Evolutionary conservation across 2,329 filamentous ascomycete species (phyloP), one percentile per base, ranked within the genome.

Genomic region (Talaromyces sp.): DNA sequence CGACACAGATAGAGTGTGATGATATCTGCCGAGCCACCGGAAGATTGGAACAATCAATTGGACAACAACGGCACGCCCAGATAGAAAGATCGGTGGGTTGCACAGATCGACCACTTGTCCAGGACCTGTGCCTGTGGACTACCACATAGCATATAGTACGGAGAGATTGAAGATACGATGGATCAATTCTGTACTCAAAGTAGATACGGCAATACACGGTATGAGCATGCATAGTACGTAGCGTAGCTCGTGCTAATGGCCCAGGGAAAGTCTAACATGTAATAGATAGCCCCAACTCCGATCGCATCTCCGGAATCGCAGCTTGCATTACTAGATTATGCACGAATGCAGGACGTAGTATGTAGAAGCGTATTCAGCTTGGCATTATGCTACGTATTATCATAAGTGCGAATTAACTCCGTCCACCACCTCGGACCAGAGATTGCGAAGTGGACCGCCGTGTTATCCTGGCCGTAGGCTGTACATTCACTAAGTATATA

Each of bases 231-330:
- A 33, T n/a, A n/a, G n/a, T n/a, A n/a, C n/a, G n/a, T n/a, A n/a
- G n/a, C n/a, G n/a, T 18, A 54, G 31, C 14, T 21, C 50, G n/a
- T 35, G 28, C 50, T 21, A 54, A 35, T 11, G 18, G 18, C 28
- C 28, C 11, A 37, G n/a, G 11, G 21, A 54, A 54, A 54, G 28
- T 21, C 48, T 21, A 54, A 54, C 35, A 35, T 37, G 31, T 35
- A 16, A 54, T 52, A 54, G 50, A 54, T 35, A 21, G 50, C 50
- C 50, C 50, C 50, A 21, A 33, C 25, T 33, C 25, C 48, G 21
- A 25, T 52, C 1, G 44, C 46, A 31, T 50, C 31, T 54, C 50
- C 50, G 50, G 50, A 54, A 54, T 35, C 50, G 50, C 50, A 54
- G 50, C 28, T 11, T 54, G n/a, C 50, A 35, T 54, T 28, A 48